Base-by-base conservation (phyloP, 495 filamentous ascomycete species). In the Aspergillus incahuasiensis region DNA sequence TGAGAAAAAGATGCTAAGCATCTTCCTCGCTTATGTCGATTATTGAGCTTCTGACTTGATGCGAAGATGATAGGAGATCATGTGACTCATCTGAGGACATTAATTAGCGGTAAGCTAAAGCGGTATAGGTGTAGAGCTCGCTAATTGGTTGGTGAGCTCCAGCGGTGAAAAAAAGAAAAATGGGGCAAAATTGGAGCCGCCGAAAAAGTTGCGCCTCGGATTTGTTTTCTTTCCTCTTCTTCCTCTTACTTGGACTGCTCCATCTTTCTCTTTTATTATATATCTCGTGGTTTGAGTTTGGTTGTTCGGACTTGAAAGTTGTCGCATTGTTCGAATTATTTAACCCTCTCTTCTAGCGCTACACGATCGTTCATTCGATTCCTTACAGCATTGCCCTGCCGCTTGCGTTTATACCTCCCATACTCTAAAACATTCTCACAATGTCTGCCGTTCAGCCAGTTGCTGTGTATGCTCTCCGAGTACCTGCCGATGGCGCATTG, bases 401-500 rank as follows among this genome's bases (percentile, higher is more conserved):
- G 20, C 34, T 42, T 20, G 44, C 18, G 51, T 38, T 38, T 41
- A 40, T n/a, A 50, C 57, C 22, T 50, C 28, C 4, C 19, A 39
- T 25, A 38, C 5, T 40, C 15, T 40, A 16, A 18, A 40, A 11
- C 46, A 18, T 2, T 3, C 32, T 54, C 61, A 72, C 57, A 54
- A 83, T 83, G 80, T 77, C 80, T 64, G 76, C 70, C 39, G 63
- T 85, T 60, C 73, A 87, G 60, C 89, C 91, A 63, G 84, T 95
- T 63, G 89, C 88, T 68, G 80, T 97, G 69, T 97, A 91, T 69
- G 91, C 91, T 70, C 85, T 97, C 43, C 83, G 88, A 73, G 87
- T 97, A 69, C 89, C 90, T 57, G 75, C 89, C 55, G 88, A 86
- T 46, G 88, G 88, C 67, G 73, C 86, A 59, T 70, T 92, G 68